Evolutionary conservation across 495 filamentous ascomycete species (phyloP).

Genomic region (Ramalina intermedia): DNA sequence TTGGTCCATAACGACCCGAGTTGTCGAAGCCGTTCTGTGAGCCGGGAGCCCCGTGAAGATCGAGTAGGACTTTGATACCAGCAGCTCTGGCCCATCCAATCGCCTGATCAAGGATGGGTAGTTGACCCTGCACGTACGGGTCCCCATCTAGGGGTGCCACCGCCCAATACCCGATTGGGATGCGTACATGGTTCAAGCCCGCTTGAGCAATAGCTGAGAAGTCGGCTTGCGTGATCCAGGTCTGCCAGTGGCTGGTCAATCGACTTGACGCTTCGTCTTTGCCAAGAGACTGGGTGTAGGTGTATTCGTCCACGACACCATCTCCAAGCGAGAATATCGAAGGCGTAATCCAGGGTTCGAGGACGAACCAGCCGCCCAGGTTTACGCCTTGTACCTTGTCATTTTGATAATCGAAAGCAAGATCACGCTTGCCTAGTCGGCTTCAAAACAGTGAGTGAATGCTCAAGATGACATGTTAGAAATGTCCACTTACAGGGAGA

Average conservation of each 20-base stretch:
- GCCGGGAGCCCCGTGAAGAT: constrained; percentile 41
- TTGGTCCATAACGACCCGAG: constrained; percentile 46
- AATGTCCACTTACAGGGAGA: constrained; percentile 19
- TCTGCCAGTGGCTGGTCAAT: constrained; percentile 42
- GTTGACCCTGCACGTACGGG: constrained; percentile 61
- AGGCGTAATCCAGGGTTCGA: constrained; percentile 53
- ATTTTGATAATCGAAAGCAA: constrained; percentile 22
- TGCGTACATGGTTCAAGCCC: constrained; percentile 64
- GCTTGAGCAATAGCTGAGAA: constrained; percentile 48
- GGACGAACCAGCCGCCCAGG: constrained; percentile 35
- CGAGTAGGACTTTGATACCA: constrained; percentile 23
- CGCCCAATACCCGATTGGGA: constrained; percentile 72
- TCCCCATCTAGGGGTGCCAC: constrained; percentile 42
- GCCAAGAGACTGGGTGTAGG: constrained; percentile 36
- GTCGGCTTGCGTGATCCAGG: constrained; percentile 53
- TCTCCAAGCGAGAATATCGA: constrained; percentile 39
- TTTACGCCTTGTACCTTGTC: constrained; percentile 34
- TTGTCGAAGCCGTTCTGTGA: constrained; percentile 79
- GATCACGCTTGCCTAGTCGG: constrained; percentile 19
- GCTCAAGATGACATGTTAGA: neutral
- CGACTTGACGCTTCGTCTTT: constrained; percentile 29
- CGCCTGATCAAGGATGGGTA: constrained; percentile 49
- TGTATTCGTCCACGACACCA: constrained; percentile 50
- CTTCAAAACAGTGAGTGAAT: constrained; percentile 14
- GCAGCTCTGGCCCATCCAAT: constrained; percentile 51